A percentile compares a stretch with the other conserved stretches of the same genome.
phyloP scores from a whole-genome alignment of 2,329 filamentous ascomycete genomes.

The Venturiaceae sp. region DNA sequence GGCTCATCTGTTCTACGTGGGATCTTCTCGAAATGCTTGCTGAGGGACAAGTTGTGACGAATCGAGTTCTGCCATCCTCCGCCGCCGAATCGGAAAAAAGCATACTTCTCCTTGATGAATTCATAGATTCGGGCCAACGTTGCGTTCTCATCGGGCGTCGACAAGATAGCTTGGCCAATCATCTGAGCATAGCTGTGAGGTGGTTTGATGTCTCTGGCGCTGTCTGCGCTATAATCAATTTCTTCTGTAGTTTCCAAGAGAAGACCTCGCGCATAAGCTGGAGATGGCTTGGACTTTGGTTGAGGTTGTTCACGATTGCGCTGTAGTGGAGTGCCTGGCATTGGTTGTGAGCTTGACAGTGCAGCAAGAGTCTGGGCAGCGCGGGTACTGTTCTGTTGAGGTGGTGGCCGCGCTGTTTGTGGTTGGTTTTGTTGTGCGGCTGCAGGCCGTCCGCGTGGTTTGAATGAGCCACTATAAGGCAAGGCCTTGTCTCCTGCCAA shows the following conservation, averaged over 20 bases:
- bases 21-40: conserved; percentile 90
- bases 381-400: conserved; percentile 13
- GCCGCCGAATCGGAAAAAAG: conserved; percentile 81
- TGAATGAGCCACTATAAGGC: not conserved
- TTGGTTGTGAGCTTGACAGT: conserved; percentile 12
- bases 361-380: conserved; percentile 17
- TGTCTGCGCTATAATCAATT: conserved; percentile 72
- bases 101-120: conserved; percentile 83
- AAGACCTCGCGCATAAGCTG: conserved; percentile 39
- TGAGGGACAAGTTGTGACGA: conserved; percentile 88
- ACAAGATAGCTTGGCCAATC: conserved; percentile 92
- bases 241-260: conserved; percentile 44
- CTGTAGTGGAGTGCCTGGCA: conserved; percentile 22
- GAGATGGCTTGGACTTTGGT: conserved; percentile 33
- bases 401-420: conserved; percentile 12
- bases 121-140: conserved; percentile 89
- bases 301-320: conserved; percentile 18
- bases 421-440: conserved; percentile 3
- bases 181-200: conserved; percentile 94
- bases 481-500: conserved; percentile 19
- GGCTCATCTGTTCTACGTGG: conserved; percentile 88
- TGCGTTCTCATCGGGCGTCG: conserved; percentile 75
- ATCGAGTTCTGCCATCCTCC: conserved; percentile 96
- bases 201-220: conserved; percentile 85
- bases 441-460: not conserved